Evolutionary conservation across 805 yeast species (phyloP), one percentile per base, ranked within the genome.

Genomic region (Yamadazyma paraphyllophila): DNA sequence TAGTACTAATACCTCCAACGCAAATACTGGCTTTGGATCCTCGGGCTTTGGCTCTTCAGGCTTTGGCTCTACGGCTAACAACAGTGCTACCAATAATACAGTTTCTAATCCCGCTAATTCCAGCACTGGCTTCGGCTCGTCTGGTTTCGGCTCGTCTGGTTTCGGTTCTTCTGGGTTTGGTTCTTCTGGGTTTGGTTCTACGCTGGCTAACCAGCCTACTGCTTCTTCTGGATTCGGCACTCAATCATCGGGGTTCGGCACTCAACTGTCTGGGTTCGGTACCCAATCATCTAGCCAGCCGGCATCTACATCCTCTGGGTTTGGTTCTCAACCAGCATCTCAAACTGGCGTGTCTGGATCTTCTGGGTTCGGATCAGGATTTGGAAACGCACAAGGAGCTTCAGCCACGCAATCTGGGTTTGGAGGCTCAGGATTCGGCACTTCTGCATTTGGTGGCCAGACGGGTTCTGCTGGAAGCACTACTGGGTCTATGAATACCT

Each of bases 331-430:
- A 20, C 24, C 24, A 20, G 24, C 24, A 20, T 20, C 24, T 20
- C 24, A 20, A 20, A 6, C 6, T 4, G 6, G 39, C 25, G 47
- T 43, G 5, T 41, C 39, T 45, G 54, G 51, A 7, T 35, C 53
- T 20, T 35, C 46, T 42, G 51, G 45, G 13, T 43, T 42, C 30
- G 46, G 45, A 14, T 47, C 55, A 10, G 51, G 43, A 11, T 47
- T 50, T 37, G 54, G 54, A n/a, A 11, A 27, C 13, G 14, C 15
- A 16, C 36, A 17, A n/a, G 36, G 24, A 10, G 17, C 11, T 14
- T 14, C 32, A 11, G 13, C 26, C 32, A 6, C 10, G 7, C 11
- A 30, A 6, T 32, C 57, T 10, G 51, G 46, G 11, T 51, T 48
- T 26, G 36, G 44, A 8, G 27, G 36, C n/a, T 36, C 45, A 7